Conservation (phyloP, 2,329 filamentous ascomycete genomes). For the Aspergillus novoparasiticus region DNA sequence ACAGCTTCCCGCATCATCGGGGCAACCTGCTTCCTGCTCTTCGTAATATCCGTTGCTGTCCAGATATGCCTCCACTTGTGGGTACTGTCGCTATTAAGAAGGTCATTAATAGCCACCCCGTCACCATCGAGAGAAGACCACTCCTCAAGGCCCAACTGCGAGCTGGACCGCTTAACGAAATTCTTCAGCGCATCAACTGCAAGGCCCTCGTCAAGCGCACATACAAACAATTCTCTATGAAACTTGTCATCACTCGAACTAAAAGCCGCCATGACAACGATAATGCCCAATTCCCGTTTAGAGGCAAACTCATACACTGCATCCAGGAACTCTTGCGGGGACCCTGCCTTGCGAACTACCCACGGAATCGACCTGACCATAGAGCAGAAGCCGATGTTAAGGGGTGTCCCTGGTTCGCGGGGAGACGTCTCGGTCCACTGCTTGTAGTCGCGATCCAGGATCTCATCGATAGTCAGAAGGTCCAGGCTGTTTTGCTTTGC, state of each 20-base stretch:
- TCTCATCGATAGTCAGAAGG: conserved; percentile 55
- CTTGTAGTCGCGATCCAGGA: conserved; percentile 66
- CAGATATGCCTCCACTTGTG: conserved; percentile 52
- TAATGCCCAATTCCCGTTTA: conserved; percentile 52
- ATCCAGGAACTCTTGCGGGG: conserved; percentile 39
- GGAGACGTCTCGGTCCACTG: conserved; percentile 54
- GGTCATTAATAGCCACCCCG: conserved; percentile 20
- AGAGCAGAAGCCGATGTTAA: conserved; percentile 60
- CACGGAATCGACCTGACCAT: conserved; percentile 60
- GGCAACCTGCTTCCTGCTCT: conserved; percentile 65
- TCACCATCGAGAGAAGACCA: conserved; percentile 34
- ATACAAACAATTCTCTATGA: conserved; percentile 55
- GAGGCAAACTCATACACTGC: conserved; percentile 50
- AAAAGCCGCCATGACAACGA: conserved; percentile 63
- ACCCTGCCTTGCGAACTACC: conserved; percentile 52
- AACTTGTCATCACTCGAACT: conserved; percentile 45
- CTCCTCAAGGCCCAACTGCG: conserved; percentile 46
- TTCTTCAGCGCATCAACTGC: conserved; percentile 47
- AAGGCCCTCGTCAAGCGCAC: conserved; percentile 42
- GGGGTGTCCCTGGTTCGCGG: conserved; percentile 27
- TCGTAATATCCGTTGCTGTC: conserved; percentile 58
- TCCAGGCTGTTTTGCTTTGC: conserved; percentile 60
- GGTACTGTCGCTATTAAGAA: conserved; percentile 23
- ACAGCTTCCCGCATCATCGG: conserved; percentile 58
- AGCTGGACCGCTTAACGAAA: conserved; percentile 45